Base-by-base conservation (phyloP, 2,329 filamentous ascomycete genomes). In the Ploettnerulaceae sp. region DNA sequence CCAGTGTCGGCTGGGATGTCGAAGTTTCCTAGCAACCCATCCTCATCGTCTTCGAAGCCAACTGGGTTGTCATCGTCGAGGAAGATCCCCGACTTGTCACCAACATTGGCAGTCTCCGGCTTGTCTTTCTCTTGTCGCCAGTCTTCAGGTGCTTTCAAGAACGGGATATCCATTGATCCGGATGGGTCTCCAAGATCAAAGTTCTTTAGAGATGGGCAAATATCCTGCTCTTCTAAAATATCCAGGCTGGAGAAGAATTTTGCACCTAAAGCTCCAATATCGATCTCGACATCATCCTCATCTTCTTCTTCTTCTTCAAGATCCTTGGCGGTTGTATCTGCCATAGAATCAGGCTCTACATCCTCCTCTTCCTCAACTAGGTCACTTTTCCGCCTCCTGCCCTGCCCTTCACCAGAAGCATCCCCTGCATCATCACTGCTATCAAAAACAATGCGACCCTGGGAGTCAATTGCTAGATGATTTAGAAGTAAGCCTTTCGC, bases 371-470 rank as follows among this genome's bases (percentile, higher is more conserved):
- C 70, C 52, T 81, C 77, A 20, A 71, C 72, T 7, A 73, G 66
- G 63, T 97, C 91, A 63, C 95, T 89, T 44, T 64, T 65, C 29
- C 59, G 39, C 50, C 55, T 53, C 25, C 52, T 58, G 7, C 49
- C 56, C 43, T 57, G 48, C 9, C 57, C 60, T 48, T 63, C 50
- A 61, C 62, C 61, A 66, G 71, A 69, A 14, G 70, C 70, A 53
- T 82, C 79, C 12, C 71, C 77, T 15, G 77, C 68, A 64, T 97
- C 93, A 64, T 98, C 91, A 62, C 90, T 97, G 70, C 91, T 97
- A 69, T 98, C 93, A 63, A 98, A 98, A 4, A 98, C 90, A 52
- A 98, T 98, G 26, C 91, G 81, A 32, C 93, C 93, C 54, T 89
- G 81, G 2, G 81, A 79, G 66, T 98, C 93, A 55, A 98, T 96